Percentiles rank a stretch among this genome's conserved stretches.
phyloP scores from a whole-genome alignment of 2,329 filamentous ascomycete species.

The Moelleriella libera region DNA sequence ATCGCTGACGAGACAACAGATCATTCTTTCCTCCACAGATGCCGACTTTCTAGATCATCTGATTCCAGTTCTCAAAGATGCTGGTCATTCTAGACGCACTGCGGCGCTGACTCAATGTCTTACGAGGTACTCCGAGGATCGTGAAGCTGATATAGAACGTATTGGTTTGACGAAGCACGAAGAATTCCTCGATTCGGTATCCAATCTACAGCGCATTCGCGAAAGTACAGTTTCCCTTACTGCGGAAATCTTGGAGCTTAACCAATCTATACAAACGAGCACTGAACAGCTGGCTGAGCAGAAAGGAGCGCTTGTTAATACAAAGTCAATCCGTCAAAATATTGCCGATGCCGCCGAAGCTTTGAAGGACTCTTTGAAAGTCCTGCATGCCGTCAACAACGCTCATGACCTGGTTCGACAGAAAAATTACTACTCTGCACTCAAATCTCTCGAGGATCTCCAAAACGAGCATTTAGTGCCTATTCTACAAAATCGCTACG shows the following conservation, averaged over 20 bases:
- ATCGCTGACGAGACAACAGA: conserved; percentile 34
- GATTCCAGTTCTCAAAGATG: conserved; percentile 88
- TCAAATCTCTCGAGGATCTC: conserved; percentile 87
- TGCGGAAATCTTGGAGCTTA: conserved; percentile 79
- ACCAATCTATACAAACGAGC: conserved; percentile 87
- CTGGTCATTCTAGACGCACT: conserved; percentile 59
- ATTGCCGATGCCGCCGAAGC: conserved; percentile 87
- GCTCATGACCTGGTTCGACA: conserved; percentile 82
- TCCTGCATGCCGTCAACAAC: conserved; percentile 83
- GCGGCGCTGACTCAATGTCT: conserved; percentile 59
- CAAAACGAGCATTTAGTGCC: conserved; percentile 83
- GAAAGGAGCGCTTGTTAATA: conserved; percentile 89
- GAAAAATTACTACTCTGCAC: conserved; percentile 89
- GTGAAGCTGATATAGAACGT: conserved; percentile 81
- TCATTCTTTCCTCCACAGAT: conserved; percentile 83
- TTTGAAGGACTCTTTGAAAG: conserved; percentile 80
- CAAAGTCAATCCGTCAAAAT: conserved; percentile 81
- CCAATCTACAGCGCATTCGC: conserved; percentile 81
- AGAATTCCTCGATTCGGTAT: conserved; percentile 87
- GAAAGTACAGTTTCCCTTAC: conserved; percentile 84
- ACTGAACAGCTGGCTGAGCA: conserved; percentile 90
- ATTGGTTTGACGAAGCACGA: conserved; percentile 95
- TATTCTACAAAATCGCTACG: conserved; percentile 64
- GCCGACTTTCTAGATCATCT: conserved; percentile 91
- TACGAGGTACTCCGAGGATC: conserved; percentile 63